Evolutionary conservation across 306 rosid species (phyloP).

Genomic region (Begonia peltatifolia): DNA sequence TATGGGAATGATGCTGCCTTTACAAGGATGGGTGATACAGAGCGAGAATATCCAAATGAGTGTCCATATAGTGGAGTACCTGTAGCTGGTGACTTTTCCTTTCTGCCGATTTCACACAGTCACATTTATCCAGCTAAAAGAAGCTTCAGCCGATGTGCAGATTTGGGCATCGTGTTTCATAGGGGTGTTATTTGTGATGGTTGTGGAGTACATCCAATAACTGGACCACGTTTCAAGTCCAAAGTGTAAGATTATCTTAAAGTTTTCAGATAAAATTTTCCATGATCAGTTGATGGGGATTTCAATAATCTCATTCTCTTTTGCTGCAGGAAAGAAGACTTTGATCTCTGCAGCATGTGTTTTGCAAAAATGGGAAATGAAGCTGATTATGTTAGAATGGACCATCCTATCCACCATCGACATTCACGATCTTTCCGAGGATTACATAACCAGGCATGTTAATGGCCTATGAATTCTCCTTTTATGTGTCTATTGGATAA

Average conservation of each 20-base stretch:
- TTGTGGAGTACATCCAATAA: conserved; percentile 81
- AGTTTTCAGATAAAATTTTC: neutral
- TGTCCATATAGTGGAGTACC: conserved; percentile 38
- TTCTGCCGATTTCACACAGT: conserved; percentile 4
- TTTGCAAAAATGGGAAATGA: conserved; percentile 38
- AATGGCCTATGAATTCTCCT: conserved; percentile 6
- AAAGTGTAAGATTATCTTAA: conserved; percentile 40
- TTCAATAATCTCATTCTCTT: neutral
- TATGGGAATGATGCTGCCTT: neutral
- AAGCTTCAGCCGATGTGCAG: conserved; percentile 26
- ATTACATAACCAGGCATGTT: conserved; percentile 15
- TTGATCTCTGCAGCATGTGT: conserved; percentile 78
- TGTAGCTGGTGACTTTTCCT: conserved; percentile 4
- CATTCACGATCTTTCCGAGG: conserved; percentile 20
- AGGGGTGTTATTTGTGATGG: conserved; percentile 80
- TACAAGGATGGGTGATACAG: neutral
- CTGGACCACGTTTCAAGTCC: conserved; percentile 90
- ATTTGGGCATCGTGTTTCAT: conserved; percentile 62
- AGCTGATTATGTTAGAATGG: conserved; percentile 52
- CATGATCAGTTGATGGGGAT: neutral
- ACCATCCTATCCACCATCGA: conserved; percentile 34
- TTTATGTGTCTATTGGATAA: neutral
- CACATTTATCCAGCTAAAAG: conserved; percentile 28
- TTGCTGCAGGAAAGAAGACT: conserved; percentile 56
- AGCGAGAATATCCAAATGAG: conserved; percentile 10